Base-by-base conservation (phyloP, 208 protist genomes). In the Trypanosoma boissoni region DNA sequence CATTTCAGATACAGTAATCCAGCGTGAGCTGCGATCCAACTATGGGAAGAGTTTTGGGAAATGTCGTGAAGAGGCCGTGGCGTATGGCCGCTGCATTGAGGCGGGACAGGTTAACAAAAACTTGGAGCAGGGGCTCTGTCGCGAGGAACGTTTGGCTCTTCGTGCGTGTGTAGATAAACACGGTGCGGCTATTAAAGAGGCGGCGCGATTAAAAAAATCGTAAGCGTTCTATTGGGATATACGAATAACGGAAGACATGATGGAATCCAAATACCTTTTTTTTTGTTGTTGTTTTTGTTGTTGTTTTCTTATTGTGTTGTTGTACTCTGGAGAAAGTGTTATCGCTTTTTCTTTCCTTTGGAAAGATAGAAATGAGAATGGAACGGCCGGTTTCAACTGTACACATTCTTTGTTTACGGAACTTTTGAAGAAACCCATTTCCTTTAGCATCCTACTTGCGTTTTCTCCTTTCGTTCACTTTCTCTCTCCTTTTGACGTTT, bases 21-120 rank as follows among this genome's bases (percentile, higher is more conserved):
- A 79, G 50, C 73, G 73, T 14, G 71, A 78, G 44, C 37, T 90
- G 20, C 64, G 63, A 14, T 84, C 80, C 10, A 74, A 82, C 41
- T 87, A 85, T 52, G 80, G 82, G 36, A 59, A 59, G 26, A 73
- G 74, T 21, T 92, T 86, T 55, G 20, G 43, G 3, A 60, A 83
- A 28, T 94, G 88, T 58, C 70, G 59, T 4, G 44, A 73, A 18
- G 76, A 90, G 49, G 76, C 72, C 21, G 31, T 37, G 24, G 64
- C 51, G 5, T 94, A 94, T 45, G 88, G 83, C 2, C 31, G 56
- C 51, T 94, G 88, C 60, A 52, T 94, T 10, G 88, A 94, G 62
- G 75, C 68, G 3, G 72, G 76, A 8, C 83, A 91, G 60, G 78
- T 94, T 36, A 94, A 94, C 46, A 72, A 80, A 1, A 67, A 71